phyloP scores from a whole-genome alignment of 495 filamentous ascomycete species.

The Neurospora tetraspora region DNA sequence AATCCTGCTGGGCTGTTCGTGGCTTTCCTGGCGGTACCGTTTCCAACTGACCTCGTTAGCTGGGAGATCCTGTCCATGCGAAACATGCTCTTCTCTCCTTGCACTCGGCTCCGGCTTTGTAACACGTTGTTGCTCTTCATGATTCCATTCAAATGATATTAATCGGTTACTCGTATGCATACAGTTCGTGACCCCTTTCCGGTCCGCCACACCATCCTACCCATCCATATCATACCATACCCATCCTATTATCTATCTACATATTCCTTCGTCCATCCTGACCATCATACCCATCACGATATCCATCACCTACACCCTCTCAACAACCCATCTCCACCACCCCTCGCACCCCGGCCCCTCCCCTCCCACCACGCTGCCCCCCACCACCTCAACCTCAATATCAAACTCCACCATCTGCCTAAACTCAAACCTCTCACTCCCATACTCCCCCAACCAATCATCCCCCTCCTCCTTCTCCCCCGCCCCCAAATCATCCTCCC shows the following conservation, averaged over 20 bases:
- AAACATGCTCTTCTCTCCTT: too few species aligned
- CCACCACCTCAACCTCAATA: constrained; percentile 65
- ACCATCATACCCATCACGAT: neutral
- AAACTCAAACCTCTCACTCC: constrained; percentile 68
- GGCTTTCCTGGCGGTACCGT: too few species aligned
- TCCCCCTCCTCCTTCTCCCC: constrained; percentile 53
- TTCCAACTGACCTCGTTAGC: too few species aligned
- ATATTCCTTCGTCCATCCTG: neutral
- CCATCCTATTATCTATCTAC: too few species aligned
- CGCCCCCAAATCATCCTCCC: constrained; percentile 39
- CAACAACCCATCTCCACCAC: constrained; percentile 82
- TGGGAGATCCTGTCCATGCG: too few species aligned
- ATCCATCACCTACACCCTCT: constrained; percentile 12
- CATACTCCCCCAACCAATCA: constrained; percentile 73
- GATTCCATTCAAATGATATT: neutral
- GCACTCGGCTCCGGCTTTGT: too few species aligned
- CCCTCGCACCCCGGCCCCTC: constrained; percentile 58
- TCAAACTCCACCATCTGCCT: constrained; percentile 71
- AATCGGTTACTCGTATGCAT: neutral
- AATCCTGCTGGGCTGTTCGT: too few species aligned
- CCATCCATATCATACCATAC: neutral
- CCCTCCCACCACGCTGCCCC: constrained; percentile 62
- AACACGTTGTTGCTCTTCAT: neutral
- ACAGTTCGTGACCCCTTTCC: neutral
- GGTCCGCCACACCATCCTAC: neutral